Conservation (phyloP, 768 basidiomycete species). For the Cystofilobasidium bisporidii region DNA sequence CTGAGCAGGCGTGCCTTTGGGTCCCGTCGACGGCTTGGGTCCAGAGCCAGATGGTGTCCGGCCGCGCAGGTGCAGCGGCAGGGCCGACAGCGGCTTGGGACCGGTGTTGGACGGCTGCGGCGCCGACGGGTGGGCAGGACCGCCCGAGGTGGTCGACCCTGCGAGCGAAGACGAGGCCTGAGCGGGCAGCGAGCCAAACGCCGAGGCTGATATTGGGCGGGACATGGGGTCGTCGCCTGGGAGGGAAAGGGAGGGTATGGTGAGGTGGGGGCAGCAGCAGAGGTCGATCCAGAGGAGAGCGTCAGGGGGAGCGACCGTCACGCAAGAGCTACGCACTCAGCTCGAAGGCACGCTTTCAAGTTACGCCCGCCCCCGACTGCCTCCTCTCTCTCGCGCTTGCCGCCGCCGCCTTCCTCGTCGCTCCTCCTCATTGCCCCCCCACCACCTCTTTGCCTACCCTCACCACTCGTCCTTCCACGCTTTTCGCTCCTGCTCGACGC, state of each 20-base stretch:
- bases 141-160: neutral
- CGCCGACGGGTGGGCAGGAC: neutral
- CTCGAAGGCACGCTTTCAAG: no score
- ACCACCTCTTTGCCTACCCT: no score
- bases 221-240: neutral
- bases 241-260: neutral
- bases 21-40: neutral
- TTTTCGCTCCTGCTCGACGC: no score
- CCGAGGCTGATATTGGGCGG: neutral
- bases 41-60: neutral
- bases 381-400: no score
- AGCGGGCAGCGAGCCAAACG: neutral
- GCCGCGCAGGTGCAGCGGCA: neutral
- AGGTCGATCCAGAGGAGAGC: no score
- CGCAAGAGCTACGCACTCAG: no score
- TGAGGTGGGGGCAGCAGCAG: no score
- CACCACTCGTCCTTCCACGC: no score
- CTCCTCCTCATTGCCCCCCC: no score
- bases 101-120: neutral
- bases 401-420: no score
- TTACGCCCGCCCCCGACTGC: no score
- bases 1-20: conserved; percentile 24
- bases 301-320: no score
- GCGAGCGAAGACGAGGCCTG: neutral
- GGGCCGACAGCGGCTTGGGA: neutral